These are phyloP conservation scores for Erigeron canadensis DNA, from an alignment of 129 eudicot genomes.

Conservation along the genomic window DNA sequence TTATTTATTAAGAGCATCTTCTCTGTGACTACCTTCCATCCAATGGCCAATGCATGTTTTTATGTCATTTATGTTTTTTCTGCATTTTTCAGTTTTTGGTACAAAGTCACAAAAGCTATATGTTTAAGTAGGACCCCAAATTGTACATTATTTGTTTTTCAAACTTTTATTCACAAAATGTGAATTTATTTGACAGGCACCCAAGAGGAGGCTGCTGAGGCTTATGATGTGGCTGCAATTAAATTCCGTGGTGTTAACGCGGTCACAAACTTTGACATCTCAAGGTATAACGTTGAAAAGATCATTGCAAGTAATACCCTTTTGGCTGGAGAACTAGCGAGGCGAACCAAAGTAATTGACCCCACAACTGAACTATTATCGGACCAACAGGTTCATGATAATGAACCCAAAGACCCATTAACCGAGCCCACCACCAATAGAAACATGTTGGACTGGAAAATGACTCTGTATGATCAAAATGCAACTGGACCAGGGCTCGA, in stretches of 20 bases:
- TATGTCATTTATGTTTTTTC: constrained; percentile 38
- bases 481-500: constrained; percentile 27
- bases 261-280: constrained; percentile 80
- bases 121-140: constrained; percentile 30
- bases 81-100: constrained; percentile 39
- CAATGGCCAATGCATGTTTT: constrained; percentile 42
- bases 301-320: constrained; percentile 88
- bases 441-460: constrained; percentile 60
- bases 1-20: constrained; percentile 37
- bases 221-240: constrained; percentile 86
- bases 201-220: constrained; percentile 98
- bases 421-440: constrained; percentile 29
- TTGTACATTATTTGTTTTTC: constrained; percentile 12
- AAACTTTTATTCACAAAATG: not conserved
- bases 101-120: constrained; percentile 30
- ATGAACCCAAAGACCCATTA: constrained; percentile 23
- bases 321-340: constrained; percentile 75
- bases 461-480: constrained; percentile 47
- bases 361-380: constrained; percentile 25
- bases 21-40: constrained; percentile 30
- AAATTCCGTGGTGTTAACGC: constrained; percentile 83
- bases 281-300: constrained; percentile 74
- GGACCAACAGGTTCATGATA: constrained; percentile 16
- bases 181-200: constrained; percentile 48
- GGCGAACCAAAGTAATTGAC: constrained; percentile 54